Base-by-base conservation (phyloP, 306 rosid genomes). In the Potentilla sterilis region DNA sequence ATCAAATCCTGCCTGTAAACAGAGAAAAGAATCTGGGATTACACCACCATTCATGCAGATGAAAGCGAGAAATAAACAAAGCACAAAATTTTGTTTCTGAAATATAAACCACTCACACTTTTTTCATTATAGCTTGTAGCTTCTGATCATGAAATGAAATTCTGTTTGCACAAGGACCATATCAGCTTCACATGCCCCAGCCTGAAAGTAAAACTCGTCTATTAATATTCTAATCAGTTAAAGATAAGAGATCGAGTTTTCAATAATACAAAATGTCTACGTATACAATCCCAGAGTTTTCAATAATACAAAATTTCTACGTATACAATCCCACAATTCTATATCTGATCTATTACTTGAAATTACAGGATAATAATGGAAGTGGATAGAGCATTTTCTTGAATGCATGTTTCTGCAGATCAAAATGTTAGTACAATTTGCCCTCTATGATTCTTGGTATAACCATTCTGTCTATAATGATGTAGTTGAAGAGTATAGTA, bases 11-110 rank as follows among this genome's bases (percentile, higher is more conserved):
- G 77, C 28, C 52, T 42, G 42, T 16, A 28, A 58, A 4, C 7
- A 40, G 6, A 4, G 38, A 32, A 34, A 38, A 73, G 18, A 73
- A 73, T 73, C 43, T 18, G 5, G 77, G n/a, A 19, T 73, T 54
- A 72, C 4, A 21, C 12, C 9, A 49, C 62, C 66, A 12, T 54
- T 21, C 65, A 69, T 43, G 55, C 21, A 37, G 42, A 72, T 8
- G 9, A 55, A 14, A 70, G 28, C 6, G 5, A 10, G 2, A 11
- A 6, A 38, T 3, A 43, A 18, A 8, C 4, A 58, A 41, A 9
- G 68, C 43, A 28, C 19, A 38, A 4, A 1, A 69, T 47, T 68
- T 12, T 2, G 24, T 47, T 42, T 59, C 34, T 5, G n/a, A 41
- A 42, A 16, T 10, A 41, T 1, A 24, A 32, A 1, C 15, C 41